These are phyloP conservation scores for Seiridium cupressi DNA, from an alignment of 2,329 filamentous ascomycete genomes.

Conservation along the genomic window DNA sequence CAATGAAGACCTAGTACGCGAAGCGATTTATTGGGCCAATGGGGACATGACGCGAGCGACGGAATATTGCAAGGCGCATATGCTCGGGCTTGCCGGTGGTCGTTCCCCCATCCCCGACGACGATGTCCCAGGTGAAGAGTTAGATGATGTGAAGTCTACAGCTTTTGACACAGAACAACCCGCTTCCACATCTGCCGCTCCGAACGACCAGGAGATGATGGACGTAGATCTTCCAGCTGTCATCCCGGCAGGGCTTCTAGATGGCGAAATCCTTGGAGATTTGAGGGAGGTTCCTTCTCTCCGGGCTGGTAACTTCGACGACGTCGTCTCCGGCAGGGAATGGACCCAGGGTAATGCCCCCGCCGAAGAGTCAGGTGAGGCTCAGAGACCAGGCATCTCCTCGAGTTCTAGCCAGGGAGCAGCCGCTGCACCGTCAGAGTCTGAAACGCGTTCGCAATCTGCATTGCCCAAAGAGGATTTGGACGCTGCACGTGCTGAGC, in stretches of 20 bases:
- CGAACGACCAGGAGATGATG: slow-evolving; percentile 21
- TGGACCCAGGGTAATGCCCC: slow-evolving; percentile 10
- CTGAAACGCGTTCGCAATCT: slow-evolving; percentile 19
- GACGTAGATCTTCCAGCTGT: slow-evolving; percentile 22
- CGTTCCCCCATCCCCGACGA: slow-evolving; percentile 66
- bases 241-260: slow-evolving; percentile 18
- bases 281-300: slow-evolving; percentile 9
- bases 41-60: slow-evolving; percentile 58
- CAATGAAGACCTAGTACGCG: slow-evolving; percentile 61
- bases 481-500: slow-evolving; percentile 68
- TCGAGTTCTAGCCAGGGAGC: slow-evolving; percentile 18
- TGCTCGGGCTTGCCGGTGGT: slow-evolving; percentile 52
- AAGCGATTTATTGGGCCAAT: slow-evolving; percentile 81
- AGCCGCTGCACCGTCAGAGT: slow-evolving; percentile 10
- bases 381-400: slow-evolving; percentile 21
- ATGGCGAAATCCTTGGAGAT: slow-evolving; percentile 22
- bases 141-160: slow-evolving; percentile 11
- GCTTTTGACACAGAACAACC: background rate
- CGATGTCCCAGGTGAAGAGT: slow-evolving; percentile 39
- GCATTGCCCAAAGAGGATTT: slow-evolving; percentile 72
- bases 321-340: slow-evolving; percentile 5
- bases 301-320: slow-evolving; percentile 9
- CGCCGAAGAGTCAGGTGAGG: slow-evolving; percentile 18
- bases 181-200: slow-evolving; percentile 10
- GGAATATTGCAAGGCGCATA: slow-evolving; percentile 73